Conservation (phyloP, 2,329 filamentous ascomycete genomes). For the Beauveria sp. region DNA sequence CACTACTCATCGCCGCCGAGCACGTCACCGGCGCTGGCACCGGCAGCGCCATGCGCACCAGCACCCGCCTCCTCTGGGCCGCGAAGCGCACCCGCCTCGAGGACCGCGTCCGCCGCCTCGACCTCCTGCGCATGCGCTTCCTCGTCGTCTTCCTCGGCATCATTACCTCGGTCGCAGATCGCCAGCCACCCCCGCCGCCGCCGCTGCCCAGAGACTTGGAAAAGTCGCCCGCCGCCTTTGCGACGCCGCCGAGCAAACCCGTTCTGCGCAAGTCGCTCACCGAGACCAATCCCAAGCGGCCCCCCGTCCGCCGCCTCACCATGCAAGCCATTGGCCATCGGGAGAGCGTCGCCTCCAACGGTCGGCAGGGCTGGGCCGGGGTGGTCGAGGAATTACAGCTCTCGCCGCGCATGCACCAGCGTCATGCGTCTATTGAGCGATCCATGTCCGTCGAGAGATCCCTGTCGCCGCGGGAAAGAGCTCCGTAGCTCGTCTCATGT, state of each 20-base stretch:
- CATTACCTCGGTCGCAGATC: conserved; percentile 33
- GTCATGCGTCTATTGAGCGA: conserved; percentile 55
- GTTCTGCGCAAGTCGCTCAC: conserved; percentile 33
- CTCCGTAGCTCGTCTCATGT: background rate
- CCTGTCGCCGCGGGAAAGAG: background rate
- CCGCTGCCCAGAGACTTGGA: conserved; percentile 26
- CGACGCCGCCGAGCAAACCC: conserved; percentile 23
- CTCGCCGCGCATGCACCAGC: conserved; percentile 52
- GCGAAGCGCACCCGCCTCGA: conserved; percentile 45
- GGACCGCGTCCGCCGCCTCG: conserved; percentile 50
- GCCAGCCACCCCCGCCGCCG: conserved; percentile 23
- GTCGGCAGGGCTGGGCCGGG: conserved; percentile 52
- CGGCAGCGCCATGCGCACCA: conserved; percentile 34
- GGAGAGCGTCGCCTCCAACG: conserved; percentile 37
- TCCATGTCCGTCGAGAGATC: conserved; percentile 47
- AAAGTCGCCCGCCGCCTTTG: conserved; percentile 22
- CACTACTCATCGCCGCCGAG: conserved; percentile 39
- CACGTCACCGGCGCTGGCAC: conserved; percentile 35
- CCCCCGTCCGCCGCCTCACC: conserved; percentile 44
- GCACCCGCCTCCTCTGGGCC: conserved; percentile 51
- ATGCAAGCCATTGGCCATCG: conserved; percentile 47
- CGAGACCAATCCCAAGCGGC: conserved; percentile 37
- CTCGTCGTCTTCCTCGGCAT: conserved; percentile 57
- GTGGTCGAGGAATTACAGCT: conserved; percentile 56
- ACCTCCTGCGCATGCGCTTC: conserved; percentile 57